Base-by-base conservation (phyloP, 2,329 filamentous ascomycete genomes). In the Meredithiella fracta region DNA sequence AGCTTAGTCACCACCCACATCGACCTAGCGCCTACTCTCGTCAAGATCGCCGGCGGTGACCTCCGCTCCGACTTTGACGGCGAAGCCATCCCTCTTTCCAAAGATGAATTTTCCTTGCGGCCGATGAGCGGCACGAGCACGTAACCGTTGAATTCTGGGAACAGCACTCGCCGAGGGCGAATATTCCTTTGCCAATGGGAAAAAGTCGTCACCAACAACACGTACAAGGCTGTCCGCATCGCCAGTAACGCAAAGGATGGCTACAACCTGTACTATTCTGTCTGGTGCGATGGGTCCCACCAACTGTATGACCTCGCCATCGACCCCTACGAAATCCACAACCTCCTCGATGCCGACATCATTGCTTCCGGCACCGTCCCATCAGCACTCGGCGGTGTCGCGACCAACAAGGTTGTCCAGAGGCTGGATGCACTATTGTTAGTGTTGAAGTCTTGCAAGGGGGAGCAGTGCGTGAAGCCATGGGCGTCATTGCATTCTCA, bases 381-480 rank as follows among this genome's bases (percentile, higher is more conserved):
- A 4, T 38, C 29, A 8, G 50, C 31, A 9, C 50, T 52, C 38
- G 50, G 50, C 5, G 67, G 67, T 3, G 61, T 65, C 9, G 62
- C 67, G 15, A 60, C 73, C 0, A 53, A 64, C 7, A 70, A 72
- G 55, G 66, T 78, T 1, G 62, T 73, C n/a, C 64, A 68, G n/a
- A 72, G 77, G 3, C 69, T 83, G 0, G 78, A 82, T 60, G 69
- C 77, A 1, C 69, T 82, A 0, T 67, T 82, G 9, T 68, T 82
- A 51, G 75, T 80, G 1, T 69, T 78, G 49, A 82, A 82, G 67
- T 76, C 76, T 1, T 82, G 78, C 67, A 73, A 75, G 62, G 74
- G 70, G 1, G 60, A 65, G 1, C 69, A 70, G 0, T 82, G 78
- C 62, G 66, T 71, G 3, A 65, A 70, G 31, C 79, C 79, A 0